phyloP scores from a whole-genome alignment of 345 rosid genomes.

The Eucalyptus urophylla region DNA sequence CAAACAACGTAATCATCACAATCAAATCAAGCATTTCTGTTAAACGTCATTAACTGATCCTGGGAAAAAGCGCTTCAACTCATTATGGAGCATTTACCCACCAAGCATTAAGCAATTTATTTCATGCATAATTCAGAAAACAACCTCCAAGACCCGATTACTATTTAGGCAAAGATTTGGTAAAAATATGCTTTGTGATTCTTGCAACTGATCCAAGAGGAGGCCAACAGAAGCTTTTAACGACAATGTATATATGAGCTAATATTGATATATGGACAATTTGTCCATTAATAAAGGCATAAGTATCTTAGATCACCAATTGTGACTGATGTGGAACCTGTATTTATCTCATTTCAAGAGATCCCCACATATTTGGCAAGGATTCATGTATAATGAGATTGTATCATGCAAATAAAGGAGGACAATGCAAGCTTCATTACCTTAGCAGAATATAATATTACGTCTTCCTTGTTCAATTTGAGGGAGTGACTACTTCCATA shows the following conservation, averaged over 20 bases:
- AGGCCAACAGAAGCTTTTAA: neutral
- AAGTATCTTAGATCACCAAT: neutral
- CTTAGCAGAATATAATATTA: conserved; percentile 92
- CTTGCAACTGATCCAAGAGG: neutral
- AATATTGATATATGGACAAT: neutral
- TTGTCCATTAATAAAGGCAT: neutral
- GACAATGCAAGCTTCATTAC: conserved; percentile 14
- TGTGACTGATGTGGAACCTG: neutral
- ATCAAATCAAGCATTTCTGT: neutral
- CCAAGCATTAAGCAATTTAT: neutral
- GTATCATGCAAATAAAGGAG: neutral
- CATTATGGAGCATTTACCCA: neutral
- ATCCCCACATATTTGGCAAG: neutral
- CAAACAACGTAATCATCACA: neutral
- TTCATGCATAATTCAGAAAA: neutral
- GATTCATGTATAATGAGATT: neutral
- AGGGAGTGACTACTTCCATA: conserved; percentile 84
- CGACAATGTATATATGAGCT: neutral
- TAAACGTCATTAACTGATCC: neutral
- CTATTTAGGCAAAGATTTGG: neutral
- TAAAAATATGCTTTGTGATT: neutral
- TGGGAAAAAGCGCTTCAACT: neutral
- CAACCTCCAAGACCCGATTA: neutral
- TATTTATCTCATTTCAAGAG: neutral
- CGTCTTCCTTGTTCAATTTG: conserved; percentile 77